Evolutionary conservation across 257 asterid species (phyloP).

Genomic region (Solanum neorickii): DNA sequence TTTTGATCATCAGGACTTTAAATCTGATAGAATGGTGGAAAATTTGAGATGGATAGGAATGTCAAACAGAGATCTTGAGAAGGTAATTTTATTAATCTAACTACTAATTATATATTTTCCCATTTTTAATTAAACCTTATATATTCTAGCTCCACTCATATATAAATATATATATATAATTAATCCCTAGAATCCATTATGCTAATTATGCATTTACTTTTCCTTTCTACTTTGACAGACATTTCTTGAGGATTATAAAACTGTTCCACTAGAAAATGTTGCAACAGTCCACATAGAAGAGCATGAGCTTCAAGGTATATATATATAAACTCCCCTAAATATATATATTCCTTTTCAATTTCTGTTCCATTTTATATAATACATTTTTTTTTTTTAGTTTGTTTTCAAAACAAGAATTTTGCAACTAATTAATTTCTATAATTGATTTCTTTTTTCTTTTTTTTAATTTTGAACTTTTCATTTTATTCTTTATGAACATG

Average conservation of each 20-base stretch:
- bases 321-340: background rate
- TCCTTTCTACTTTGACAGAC: constrained; percentile 7
- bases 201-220: background rate
- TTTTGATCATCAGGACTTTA: constrained; percentile 21
- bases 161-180: no score
- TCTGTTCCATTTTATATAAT: background rate
- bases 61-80: constrained; percentile 33
- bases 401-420: background rate
- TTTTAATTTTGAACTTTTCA: background rate
- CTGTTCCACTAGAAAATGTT: constrained; percentile 24
- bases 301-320: constrained; percentile 20
- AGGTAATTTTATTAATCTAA: constrained; percentile 11
- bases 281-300: constrained; percentile 11
- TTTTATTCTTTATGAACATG: background rate
- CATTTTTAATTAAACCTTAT: background rate
- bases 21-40: constrained; percentile 47
- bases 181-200: background rate
- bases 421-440: background rate
- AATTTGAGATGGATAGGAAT: constrained; percentile 42
- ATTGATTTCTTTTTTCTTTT: background rate
- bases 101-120: background rate
- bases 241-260: constrained; percentile 20
- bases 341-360: background rate
- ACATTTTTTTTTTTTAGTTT: background rate
- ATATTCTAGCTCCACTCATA: background rate